Evolutionary conservation across 257 asterid genomes (phyloP).

Genomic region (Anisodus acutangulus): DNA sequence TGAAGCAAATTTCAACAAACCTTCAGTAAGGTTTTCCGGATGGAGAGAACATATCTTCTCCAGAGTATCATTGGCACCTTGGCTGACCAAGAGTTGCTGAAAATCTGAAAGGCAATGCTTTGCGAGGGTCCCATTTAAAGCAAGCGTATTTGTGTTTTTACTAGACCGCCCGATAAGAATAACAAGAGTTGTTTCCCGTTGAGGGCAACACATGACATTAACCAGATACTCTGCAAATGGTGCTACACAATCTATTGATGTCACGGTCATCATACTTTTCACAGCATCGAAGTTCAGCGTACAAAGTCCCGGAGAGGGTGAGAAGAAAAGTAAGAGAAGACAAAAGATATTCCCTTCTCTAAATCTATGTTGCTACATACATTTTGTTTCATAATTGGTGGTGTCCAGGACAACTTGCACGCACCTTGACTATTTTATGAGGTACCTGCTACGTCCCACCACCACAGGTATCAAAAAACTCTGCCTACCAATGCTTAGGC

Average conservation of each 20-base stretch:
- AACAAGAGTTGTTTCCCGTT: slow-evolving; percentile 82
- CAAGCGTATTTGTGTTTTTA: slow-evolving; percentile 63
- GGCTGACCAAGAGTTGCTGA: slow-evolving; percentile 76
- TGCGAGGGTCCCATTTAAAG: slow-evolving; percentile 70
- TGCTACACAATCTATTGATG: slow-evolving; percentile 87
- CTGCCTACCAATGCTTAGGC: neutral
- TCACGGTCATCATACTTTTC: slow-evolving; percentile 66
- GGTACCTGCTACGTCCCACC: neutral
- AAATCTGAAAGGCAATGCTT: slow-evolving; percentile 85
- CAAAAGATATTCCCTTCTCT: neutral
- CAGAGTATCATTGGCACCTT: slow-evolving; percentile 79
- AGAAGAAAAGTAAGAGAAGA: neutral
- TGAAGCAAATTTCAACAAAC: too few relatives aligned
- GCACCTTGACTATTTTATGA: neutral
- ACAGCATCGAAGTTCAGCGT: slow-evolving; percentile 68
- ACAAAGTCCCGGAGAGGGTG: slow-evolving; percentile 62
- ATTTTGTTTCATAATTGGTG: neutral
- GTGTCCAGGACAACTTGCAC: neutral
- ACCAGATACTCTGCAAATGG: slow-evolving; percentile 91
- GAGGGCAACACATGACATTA: slow-evolving; percentile 95
- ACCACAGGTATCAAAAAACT: neutral
- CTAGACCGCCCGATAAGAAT: slow-evolving; percentile 86
- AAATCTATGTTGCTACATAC: neutral
- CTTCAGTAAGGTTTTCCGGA: slow-evolving; percentile 82
- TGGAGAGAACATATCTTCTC: slow-evolving; percentile 75